Percentiles rank a stretch among this genome's conserved stretches.
phyloP scores from a whole-genome alignment of 768 basidiomycete genomes.

The Tricholoma saponaceum region DNA sequence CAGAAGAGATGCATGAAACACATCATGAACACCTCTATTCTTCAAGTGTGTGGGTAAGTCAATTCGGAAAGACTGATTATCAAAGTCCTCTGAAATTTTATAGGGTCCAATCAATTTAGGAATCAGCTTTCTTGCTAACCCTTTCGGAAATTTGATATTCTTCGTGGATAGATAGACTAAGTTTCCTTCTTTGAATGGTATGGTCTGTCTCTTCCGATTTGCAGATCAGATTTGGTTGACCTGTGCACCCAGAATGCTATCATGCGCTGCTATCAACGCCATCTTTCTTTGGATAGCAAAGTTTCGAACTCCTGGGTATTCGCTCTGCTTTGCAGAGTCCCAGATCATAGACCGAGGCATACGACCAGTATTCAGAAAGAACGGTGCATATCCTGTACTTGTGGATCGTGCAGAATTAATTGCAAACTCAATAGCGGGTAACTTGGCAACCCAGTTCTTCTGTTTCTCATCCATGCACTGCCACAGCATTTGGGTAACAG shows the following conservation, averaged over 20 bases:
- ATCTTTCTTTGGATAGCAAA: conserved; percentile 19
- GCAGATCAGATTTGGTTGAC: conserved; percentile 13
- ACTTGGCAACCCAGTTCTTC: conserved; percentile 22
- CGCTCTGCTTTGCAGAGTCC: not conserved
- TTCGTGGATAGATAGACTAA: not conserved
- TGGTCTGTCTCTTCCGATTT: no score
- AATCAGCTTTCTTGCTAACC: not conserved
- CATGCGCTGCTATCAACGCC: no score
- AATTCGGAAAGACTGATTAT: not conserved
- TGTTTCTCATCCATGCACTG: conserved; percentile 19
- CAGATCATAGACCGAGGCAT: conserved; percentile 18
- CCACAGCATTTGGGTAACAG: no score
- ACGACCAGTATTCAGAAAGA: conserved; percentile 13
- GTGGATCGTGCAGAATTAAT: conserved; percentile 30
- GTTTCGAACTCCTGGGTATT: conserved; percentile 18
- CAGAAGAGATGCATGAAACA: not conserved
- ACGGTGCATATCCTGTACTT: conserved; percentile 28
- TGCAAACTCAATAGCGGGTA: no score
- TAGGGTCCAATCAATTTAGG: no score
- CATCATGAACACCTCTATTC: no score
- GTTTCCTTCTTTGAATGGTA: not conserved
- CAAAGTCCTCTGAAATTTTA: no score
- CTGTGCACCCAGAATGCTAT: conserved; percentile 19
- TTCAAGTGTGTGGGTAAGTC: not conserved
- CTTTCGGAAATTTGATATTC: no score